Base-by-base conservation (phyloP, 208 protist genomes). In the Leishmania turanica region DNA sequence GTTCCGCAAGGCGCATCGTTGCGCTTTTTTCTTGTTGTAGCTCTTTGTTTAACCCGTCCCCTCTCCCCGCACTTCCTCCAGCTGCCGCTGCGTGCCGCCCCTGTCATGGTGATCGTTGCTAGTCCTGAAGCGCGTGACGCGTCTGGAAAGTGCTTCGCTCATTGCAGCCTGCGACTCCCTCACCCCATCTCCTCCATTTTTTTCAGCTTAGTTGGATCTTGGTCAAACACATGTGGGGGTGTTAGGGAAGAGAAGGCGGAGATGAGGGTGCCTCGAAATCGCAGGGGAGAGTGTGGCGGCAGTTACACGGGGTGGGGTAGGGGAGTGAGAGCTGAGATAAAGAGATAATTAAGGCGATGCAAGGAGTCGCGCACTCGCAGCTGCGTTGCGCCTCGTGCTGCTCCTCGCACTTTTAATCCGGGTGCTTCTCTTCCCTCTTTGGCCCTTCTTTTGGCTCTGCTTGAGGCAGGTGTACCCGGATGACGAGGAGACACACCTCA, bases 1-100 rank as follows among this genome's bases (percentile, higher is more conserved):
- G 58, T 2, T 24, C 58, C 27, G n/a, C 11, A 64, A 64, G 11
- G 58, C 27, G 42, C 68, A 40, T 15, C 34, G 34, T 13, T 73
- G 68, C 31, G 68, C 31, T 73, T 73, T 72, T 73, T 49, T 45
- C 21, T 47, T 45, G 21, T 72, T 47, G 68, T 17, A 73, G 42
- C 34, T 49, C 34, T 42, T 49, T 73, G 34, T 31, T 24, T 45
- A 3, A 2, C 42, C 42, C 68, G 15, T 49, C 45, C 34, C 58
- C 58, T 15, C 58, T 64, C 58, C 27, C 58, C 27, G 58, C 24
- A 64, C 58, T 15, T 64, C 9, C 58, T 13, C 27, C 58, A 3
- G 27, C 58, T 34, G n/a, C 58, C 9, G 27, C 58, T 34, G 24
- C 58, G 58, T 27, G 27, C 58, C 58, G 24, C 9, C 58, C n/a